These are phyloP conservation scores for Metarhizium album DNA, from an alignment of 2,329 filamentous ascomycete species.

Conservation along the genomic window DNA sequence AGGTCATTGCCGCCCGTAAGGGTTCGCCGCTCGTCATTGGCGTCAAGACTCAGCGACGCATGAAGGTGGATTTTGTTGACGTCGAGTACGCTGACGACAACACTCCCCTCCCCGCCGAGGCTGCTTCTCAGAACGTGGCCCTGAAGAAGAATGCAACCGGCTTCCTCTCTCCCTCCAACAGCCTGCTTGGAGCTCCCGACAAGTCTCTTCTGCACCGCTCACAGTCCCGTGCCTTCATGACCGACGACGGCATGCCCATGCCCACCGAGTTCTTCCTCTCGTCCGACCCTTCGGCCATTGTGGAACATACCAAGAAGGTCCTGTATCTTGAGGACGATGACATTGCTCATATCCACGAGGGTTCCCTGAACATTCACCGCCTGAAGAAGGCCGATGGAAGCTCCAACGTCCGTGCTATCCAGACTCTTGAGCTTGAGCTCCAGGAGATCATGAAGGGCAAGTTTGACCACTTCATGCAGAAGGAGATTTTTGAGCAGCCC, in stretches of 20 bases:
- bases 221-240: constrained; percentile 97
- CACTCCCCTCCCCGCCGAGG: constrained; percentile 76
- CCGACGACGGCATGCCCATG: constrained; percentile 94
- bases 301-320: constrained; percentile 99
- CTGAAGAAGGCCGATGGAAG: constrained; percentile 93
- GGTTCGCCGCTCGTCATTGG: constrained; percentile 95
- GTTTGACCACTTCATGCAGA: constrained; percentile 99
- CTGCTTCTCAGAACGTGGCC: constrained; percentile 90
- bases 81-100: constrained; percentile 92
- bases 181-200: constrained; percentile 76
- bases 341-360: constrained; percentile 98
- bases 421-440: constrained; percentile 96
- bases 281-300: constrained; percentile 93
- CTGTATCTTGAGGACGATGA: constrained; percentile 99
- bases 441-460: constrained; percentile 99
- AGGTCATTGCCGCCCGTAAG: constrained; percentile 96
- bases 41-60: constrained; percentile 93
- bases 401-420: constrained; percentile 94
- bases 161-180: constrained; percentile 51
- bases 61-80: constrained; percentile 99
- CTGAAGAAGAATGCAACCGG: constrained; percentile 75
- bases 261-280: constrained; percentile 99
- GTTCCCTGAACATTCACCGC: constrained; percentile 97
- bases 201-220: constrained; percentile 98
- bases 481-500: constrained; percentile 99